Base-by-base conservation (phyloP, 305 asterid genomes). In the Nicotiana rustica region DNA sequence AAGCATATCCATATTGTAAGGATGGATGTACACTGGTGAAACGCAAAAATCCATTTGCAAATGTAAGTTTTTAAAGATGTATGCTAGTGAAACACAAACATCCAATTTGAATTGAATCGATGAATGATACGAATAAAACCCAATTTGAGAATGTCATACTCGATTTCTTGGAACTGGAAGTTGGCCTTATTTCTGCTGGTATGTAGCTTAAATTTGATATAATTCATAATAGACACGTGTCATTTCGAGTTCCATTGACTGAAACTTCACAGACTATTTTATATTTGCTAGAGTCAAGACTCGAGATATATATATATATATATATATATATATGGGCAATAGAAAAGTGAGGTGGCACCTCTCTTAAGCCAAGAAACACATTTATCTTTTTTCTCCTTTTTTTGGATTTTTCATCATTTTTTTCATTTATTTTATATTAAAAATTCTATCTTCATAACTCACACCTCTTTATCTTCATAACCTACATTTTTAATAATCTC, bases 201-300 rank as follows among this genome's bases (percentile, higher is more conserved):
- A 13, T 10, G 7, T 38, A 14, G 38, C 62, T 21, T 47, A 21
- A 47, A 19, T 71, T 47, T 71, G 21, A n/a, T 6, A 21, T 25
- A 25, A 21, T 19, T 47, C 3, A 2, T 13, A 19, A 10, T 41
- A 41, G 47, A 14, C 78, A 71, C 62, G 19, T 71, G 79, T 71
- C 38, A 47, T 36, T 25, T 73, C 18, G 7, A 44, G 10, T 73
- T 73, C 14, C 62, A 73, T 47, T 0, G 62, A 47, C 41, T 21
- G 25, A 21, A 73, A 59, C 15, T 47, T 13, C 15, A 49, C 15
- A 49, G 4, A 73, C 64, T 49, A 49, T 73, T 49, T 49, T 49
- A 73, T 73, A 25, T 49, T 75, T 75, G 79, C 15, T 13, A 25
- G 61, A 44, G 61, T 71, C 78, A 44, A 14, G 64, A 17, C 64